Percentiles rank a stretch among this genome's conserved stretches.
Evolutionary conservation across 352 stramenopile species (phyloP).

Genomic region (Globisporangium solare): DNA sequence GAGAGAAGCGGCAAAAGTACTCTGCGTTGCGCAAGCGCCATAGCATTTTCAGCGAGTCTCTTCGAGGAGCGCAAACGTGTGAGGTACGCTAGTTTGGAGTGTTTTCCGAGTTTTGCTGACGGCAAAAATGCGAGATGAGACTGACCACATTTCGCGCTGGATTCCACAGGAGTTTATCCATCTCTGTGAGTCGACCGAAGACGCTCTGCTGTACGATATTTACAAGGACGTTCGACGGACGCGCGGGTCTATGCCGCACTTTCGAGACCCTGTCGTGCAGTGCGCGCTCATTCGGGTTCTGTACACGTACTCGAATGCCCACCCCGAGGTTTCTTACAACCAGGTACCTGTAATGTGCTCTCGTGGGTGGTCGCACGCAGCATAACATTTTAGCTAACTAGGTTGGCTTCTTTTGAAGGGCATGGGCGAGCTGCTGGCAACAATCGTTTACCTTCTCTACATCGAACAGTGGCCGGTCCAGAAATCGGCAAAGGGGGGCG

Average conservation of each 20-base stretch:
- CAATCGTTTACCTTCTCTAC: conserved; percentile 62
- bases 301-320: conserved; percentile 63
- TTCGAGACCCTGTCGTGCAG: conserved; percentile 41
- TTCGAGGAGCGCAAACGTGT: conserved; percentile 24
- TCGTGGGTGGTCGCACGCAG: too few relatives aligned
- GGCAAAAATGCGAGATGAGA: too few relatives aligned
- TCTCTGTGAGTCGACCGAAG: conserved; percentile 41
- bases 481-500: conserved; percentile 3
- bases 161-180: conserved; percentile 36
- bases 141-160: conserved; percentile 1
- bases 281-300: conserved; percentile 57
- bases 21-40: conserved; percentile 25
- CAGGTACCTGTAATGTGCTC: conserved; percentile 17
- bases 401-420: conserved; percentile 19
- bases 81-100: conserved; percentile 4
- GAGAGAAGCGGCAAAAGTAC: conserved; percentile 44
- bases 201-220: conserved; percentile 59
- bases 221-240: conserved; percentile 72
- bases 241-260: conserved; percentile 55
- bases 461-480: conserved; percentile 55
- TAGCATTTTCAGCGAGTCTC: conserved; percentile 25
- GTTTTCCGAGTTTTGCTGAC: too few relatives aligned
- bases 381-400: too few relatives aligned
- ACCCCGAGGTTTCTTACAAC: conserved; percentile 74
- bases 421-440: conserved; percentile 75